Percentiles rank a stretch among this genome's conserved stretches.
Conservation (phyloP, 2,329 filamentous ascomycete genomes). For the Colletotrichum phormii region DNA sequence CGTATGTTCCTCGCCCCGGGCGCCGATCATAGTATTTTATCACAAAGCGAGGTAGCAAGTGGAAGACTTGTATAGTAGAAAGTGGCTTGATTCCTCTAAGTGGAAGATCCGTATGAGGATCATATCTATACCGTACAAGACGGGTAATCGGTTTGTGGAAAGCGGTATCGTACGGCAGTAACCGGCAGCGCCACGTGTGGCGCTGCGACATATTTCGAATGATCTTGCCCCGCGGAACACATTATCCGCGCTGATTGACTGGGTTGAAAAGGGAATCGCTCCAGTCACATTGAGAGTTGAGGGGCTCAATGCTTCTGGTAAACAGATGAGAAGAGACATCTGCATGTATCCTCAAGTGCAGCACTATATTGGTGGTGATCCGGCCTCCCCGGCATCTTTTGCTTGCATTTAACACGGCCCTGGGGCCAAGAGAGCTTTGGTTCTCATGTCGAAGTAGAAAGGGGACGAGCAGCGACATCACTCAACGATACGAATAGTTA, state of each 20-base stretch:
- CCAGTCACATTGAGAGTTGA: not conserved
- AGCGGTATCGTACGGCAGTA: no score
- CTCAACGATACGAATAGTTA: no score
- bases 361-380: conserved; percentile 1
- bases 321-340: not conserved
- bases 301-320: not conserved
- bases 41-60: no score
- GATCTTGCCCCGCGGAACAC: conserved; percentile 29
- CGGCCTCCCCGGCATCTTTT: not conserved
- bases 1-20: conserved; percentile 62
- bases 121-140: no score
- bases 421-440: no score
- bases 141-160: no score
- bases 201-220: no score
- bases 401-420: not conserved
- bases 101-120: no score
- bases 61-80: no score
- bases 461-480: not conserved
- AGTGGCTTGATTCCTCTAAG: no score
- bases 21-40: conserved; percentile 60
- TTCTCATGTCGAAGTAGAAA: no score
- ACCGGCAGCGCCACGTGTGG: no score
- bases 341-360: conserved; percentile 12
- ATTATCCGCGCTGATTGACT: conserved; percentile 48
- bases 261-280: conserved; percentile 48